Evolutionary conservation across 257 asterid genomes (phyloP), one percentile per base, ranked within the genome.

Genomic region (Nicotiana obtusifolia): DNA sequence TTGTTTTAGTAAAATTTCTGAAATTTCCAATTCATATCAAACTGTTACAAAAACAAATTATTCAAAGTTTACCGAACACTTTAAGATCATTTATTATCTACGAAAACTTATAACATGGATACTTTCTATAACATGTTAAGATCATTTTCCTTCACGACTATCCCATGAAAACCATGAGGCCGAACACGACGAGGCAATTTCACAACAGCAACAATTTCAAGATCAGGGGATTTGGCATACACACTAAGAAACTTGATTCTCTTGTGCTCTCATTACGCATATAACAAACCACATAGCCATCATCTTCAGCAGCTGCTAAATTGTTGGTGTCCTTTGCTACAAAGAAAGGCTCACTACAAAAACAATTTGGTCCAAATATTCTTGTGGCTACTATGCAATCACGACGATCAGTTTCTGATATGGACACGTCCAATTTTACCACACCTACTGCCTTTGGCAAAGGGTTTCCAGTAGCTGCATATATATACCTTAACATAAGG

Each of bases 101-200:
- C 0, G 37, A 33, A 33, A 33, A 33, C 37, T 33, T 33, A 0
- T 31, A 4, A 31, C 4, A 31, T 31, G 5, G 5, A 31, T 4
- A 31, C 35, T 0, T 31, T 31, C 85, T 71, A 93, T 17, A 90
- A 79, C 71, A 79, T 89, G 59, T 82, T 81, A 2, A 93, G 92
- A 84, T 91, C 91, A 5, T 59, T 81, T 77, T 90, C 88, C 28
- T 84, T 80, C 10, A 93, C 90, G 44, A 91, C 91, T 19, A 91
- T 83, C 5, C 95, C 95, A 52, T 93, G 97, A 84, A 93, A 92
- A 33, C 97, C 97, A 81, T 87, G 88, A 5, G 97, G n/a, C n/a
- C n/a, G 97, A 53, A 93, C 94, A 35, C 95, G 91, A 44, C 87
- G 87, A 47, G 97, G 97, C 81, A 93, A 73, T 83, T 86, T 84